A percentile compares a stretch with the other conserved stretches of the same genome.
Evolutionary conservation across 1,284 basidiomycete species (phyloP).

Genomic region (Apiotrichum gracile): DNA sequence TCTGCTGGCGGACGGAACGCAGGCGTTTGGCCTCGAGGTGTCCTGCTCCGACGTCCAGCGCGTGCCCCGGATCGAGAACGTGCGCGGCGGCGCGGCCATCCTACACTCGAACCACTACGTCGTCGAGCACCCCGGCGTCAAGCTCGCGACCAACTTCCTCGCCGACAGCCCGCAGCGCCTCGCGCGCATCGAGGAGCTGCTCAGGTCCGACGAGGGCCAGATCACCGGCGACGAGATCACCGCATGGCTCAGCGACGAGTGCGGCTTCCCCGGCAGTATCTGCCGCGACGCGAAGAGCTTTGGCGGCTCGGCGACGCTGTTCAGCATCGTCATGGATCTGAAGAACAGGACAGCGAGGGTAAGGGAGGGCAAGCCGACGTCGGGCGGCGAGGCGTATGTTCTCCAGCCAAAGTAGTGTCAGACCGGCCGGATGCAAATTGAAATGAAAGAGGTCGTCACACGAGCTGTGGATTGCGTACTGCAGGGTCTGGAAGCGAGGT

Average conservation of each 20-base stretch:
- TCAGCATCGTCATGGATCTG: constrained; percentile 18
- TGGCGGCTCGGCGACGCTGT: constrained; percentile 10
- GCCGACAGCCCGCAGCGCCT: constrained; percentile 7
- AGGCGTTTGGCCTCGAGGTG: constrained; percentile 13
- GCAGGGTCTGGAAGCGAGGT: too few relatives aligned
- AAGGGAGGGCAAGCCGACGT: constrained; percentile 8
- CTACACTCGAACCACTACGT: constrained; percentile 21
- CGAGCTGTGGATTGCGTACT: too few relatives aligned
- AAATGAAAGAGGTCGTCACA: too few relatives aligned
- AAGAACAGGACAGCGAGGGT: neutral
- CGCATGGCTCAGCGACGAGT: constrained; percentile 9
- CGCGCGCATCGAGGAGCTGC: constrained; percentile 9
- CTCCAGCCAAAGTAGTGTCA: constrained; percentile 1
- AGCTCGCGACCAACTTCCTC: neutral
- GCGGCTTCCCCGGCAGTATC: constrained; percentile 9
- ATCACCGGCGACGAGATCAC: neutral
- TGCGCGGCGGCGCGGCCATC: neutral
- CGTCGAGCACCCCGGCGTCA: constrained; percentile 13
- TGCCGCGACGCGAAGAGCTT: constrained; percentile 6
- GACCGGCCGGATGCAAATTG: too few relatives aligned
- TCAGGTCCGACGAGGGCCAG: neutral
- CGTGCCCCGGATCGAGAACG: neutral
- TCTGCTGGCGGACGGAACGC: constrained; percentile 7
- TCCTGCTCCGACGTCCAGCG: neutral
- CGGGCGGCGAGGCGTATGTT: neutral